These are phyloP conservation scores for Xylaria multiplex DNA, from an alignment of 2,329 filamentous ascomycete genomes.

Conservation along the genomic window DNA sequence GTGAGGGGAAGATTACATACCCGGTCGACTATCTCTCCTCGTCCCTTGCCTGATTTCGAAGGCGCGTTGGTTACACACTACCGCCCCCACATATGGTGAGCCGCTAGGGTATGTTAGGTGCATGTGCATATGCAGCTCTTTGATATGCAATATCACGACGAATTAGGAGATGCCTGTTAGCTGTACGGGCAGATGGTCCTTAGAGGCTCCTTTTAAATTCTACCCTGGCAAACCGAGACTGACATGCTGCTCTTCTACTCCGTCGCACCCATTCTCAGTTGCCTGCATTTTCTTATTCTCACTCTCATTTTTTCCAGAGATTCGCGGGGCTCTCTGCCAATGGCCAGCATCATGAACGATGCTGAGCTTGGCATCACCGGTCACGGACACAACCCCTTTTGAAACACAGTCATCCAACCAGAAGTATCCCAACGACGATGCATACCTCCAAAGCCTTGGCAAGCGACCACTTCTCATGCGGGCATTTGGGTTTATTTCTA, in stretches of 20 bases:
- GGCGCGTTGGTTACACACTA: neutral
- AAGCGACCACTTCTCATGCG: slow-evolving; percentile 37
- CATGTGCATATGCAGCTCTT: no score
- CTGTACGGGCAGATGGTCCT: no score
- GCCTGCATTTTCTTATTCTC: neutral
- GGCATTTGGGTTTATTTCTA: slow-evolving; percentile 42
- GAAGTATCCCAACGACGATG: slow-evolving; percentile 11
- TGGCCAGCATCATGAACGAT: neutral
- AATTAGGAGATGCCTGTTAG: no score
- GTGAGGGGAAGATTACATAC: neutral
- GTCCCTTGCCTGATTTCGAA: neutral
- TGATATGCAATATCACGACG: neutral
- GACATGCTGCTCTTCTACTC: neutral
- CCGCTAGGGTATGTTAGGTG: no score
- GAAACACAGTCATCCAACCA: neutral
- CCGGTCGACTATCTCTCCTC: neutral
- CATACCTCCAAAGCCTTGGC: slow-evolving; percentile 25
- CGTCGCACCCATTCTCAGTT: neutral
- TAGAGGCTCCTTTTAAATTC: no score
- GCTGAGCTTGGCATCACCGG: slow-evolving; percentile 8
- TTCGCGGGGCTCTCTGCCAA: neutral
- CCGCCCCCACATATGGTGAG: neutral
- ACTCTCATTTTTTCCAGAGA: neutral
- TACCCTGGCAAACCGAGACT: no score
- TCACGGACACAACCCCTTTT: neutral